Conservation (phyloP, 1,139 yeast genomes). For the Geotrichum europaeum region DNA sequence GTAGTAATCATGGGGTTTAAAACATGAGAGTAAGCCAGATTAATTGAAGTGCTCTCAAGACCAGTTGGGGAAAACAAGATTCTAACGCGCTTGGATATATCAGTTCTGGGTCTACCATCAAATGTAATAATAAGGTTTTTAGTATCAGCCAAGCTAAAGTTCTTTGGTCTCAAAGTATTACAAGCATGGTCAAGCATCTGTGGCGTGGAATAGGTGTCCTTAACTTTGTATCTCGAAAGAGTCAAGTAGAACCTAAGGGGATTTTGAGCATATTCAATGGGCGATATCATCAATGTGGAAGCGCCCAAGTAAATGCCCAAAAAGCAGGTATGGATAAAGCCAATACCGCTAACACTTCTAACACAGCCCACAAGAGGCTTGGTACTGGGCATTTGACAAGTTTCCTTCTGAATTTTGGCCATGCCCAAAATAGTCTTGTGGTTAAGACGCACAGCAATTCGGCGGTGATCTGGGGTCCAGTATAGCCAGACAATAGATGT, state of each 20-base stretch:
- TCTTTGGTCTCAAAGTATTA: slow-evolving; percentile 55
- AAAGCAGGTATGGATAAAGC: slow-evolving; percentile 75
- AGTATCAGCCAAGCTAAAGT: slow-evolving; percentile 54
- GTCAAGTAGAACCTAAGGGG: slow-evolving; percentile 70
- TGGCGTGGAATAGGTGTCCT: slow-evolving; percentile 79
- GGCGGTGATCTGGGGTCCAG: slow-evolving; percentile 67
- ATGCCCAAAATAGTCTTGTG: slow-evolving; percentile 66
- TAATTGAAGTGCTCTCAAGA: slow-evolving; percentile 63
- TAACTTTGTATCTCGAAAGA: slow-evolving; percentile 70
- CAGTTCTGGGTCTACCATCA: slow-evolving; percentile 66
- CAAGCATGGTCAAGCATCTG: slow-evolving; percentile 80
- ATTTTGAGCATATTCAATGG: slow-evolving; percentile 68
- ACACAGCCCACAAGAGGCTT: slow-evolving; percentile 81
- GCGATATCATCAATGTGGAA: slow-evolving; percentile 73
- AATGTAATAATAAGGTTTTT: slow-evolving; percentile 82
- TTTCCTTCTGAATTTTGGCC: slow-evolving; percentile 86
- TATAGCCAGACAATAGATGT: slow-evolving; percentile 58
- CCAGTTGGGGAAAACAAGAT: slow-evolving; percentile 59
- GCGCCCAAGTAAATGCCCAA: slow-evolving; percentile 85
- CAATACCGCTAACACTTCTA: slow-evolving; percentile 77
- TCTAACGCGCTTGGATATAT: slow-evolving; percentile 49
- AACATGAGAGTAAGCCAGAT: slow-evolving; percentile 69
- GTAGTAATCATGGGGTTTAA: slow-evolving; percentile 82
- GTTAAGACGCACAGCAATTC: slow-evolving; percentile 58
- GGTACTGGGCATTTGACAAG: slow-evolving; percentile 71